phyloP scores from a whole-genome alignment of 2,329 filamentous ascomycete species.

The Aspergillus flavus region DNA sequence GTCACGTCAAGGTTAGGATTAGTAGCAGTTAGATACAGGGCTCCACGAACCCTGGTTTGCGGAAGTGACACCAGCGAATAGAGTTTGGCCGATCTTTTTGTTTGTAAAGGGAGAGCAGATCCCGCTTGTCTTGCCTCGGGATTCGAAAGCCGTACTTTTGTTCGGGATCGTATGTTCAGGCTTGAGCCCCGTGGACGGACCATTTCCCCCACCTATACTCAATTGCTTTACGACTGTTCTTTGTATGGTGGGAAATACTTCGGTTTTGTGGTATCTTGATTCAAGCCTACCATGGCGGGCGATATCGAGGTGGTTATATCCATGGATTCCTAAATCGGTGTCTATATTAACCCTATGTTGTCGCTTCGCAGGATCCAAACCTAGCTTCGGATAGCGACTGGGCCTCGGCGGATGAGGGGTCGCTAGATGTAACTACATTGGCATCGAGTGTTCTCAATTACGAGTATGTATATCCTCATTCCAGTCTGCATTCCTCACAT shows the following conservation, averaged over 20 bases:
- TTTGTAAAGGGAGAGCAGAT: background rate
- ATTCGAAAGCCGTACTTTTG: background rate
- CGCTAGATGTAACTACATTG: background rate
- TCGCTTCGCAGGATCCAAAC: background rate
- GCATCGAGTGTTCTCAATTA: constrained; percentile 34
- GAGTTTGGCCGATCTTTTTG: no score
- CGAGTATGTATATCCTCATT: constrained; percentile 25
- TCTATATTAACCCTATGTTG: background rate
- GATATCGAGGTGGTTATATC: background rate
- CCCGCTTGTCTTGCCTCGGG: background rate
- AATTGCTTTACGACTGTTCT: background rate
- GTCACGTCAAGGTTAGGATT: background rate
- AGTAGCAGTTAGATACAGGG: background rate
- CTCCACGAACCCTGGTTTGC: background rate
- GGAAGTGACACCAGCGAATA: background rate
- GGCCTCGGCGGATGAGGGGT: background rate
- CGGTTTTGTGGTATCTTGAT: background rate
- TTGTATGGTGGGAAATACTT: background rate
- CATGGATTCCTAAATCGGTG: background rate
- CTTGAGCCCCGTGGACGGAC: background rate
- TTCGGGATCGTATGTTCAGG: background rate
- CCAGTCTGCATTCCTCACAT: background rate
- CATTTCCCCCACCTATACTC: background rate
- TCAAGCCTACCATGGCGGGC: background rate
- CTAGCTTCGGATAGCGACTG: background rate